Evolutionary conservation across 768 basidiomycete species (phyloP), one percentile per base, ranked within the genome.

Genomic region (Lentinula detonsa): DNA sequence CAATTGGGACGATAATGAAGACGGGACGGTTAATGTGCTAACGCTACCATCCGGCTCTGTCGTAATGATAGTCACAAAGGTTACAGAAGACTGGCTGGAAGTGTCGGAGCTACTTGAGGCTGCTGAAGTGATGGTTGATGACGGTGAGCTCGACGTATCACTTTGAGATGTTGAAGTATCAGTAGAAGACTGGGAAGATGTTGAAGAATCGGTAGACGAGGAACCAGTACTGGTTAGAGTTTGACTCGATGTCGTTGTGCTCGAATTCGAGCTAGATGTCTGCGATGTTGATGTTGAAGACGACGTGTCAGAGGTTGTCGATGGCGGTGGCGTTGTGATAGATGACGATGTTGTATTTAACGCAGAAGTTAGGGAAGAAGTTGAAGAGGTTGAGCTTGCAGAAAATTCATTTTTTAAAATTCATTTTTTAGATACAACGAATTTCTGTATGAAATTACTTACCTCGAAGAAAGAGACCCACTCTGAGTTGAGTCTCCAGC

Each of bases 1-100:
- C 10, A 57, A 39, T 5, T 71, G 60, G 9, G 69, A 63, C 10
- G 46, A 37, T 35, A 51, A 23, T 35, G 58, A 57, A 61, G 69
- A 54, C 3, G 50, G 23, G 13, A 40, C 39, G n/a, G 13, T 35
- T 10, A 61, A 21, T 9, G 18, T 28, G 16, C 39, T 53, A 33
- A 61, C 60, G 31, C 37, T 39, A 33, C 49, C 60, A 52, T 52
- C 50, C 3, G 60, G 40, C 15, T 51, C 58, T 5, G 49, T 54
- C 3, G 50, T 53, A 8, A 46, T n/a, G 28, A 61, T 18, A 6
- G 60, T 61, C 6, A 51, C 52, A 23, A 53, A 45, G 9, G 46
- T 40, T 10, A 48, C 13, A 3, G 56, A 31, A 31, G 37, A 34
- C 13, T 55, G 33, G 11, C 18, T 46, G 31, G 57, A 42, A 18